Base-by-base conservation (phyloP, 441 rosid genomes). In the Gossypium lobatum region DNA sequence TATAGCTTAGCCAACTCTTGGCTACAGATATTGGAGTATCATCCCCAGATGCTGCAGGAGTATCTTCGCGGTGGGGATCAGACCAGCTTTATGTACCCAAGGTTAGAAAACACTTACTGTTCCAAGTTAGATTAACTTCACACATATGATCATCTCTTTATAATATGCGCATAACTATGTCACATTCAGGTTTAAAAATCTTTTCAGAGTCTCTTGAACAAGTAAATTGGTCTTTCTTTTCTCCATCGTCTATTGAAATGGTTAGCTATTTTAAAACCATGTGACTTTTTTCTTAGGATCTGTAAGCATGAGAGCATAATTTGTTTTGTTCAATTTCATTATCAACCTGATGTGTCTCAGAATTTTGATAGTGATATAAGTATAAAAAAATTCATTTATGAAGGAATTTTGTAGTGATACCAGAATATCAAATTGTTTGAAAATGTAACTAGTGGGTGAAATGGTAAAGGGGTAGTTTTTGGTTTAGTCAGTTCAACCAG, bases 1-100 rank as follows among this genome's bases (percentile, higher is more conserved):
- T 57, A 59, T 50, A 64, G 42, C 62, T 71, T 73, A 26, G 64
- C 58, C n/a, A 75, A 76, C 55, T 59, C 9, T 71, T 39, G 54
- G 50, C 77, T 75, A 73, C 85, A 87, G 99, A 96, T 91, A 79
- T 77, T 96, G 75, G 99, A 96, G 80, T 96, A 96, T 79, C 99
- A 96, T 89, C 99, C 99, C 48, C 96, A 92, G 78, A 94, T 96
- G 99, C 87, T 94, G 72, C 90, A 96, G 79, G 99, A 96, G 76
- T 90, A 92, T 85, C 91, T 88, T 77, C 88, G 88, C 17, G 99
- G 99, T 65, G 98, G 98, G 70, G 98, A 94, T n/a, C 98, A 91
- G 78, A 90, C 93, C 70, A 94, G 96, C 85, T 96, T 96, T 83
- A 86, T 96, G 98, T 96, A 91, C 79, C 99, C 98, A 64, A 96